Base-by-base conservation (phyloP, 2,329 filamentous ascomycete species). In the Zopfia rhizophila region DNA sequence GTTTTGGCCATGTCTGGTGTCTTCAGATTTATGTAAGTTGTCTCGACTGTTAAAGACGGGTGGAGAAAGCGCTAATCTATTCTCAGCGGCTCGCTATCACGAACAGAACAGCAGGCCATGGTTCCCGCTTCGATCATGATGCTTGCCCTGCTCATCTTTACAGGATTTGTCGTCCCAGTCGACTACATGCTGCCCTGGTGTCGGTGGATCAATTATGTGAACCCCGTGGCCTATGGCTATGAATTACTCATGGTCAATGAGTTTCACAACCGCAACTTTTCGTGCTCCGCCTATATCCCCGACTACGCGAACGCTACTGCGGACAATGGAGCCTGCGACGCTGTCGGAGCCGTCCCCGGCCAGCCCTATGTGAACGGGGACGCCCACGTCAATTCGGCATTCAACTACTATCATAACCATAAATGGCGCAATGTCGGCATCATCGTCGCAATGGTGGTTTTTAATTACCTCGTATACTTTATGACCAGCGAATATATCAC, bases 211-310 rank as follows among this genome's bases (percentile, higher is more conserved):
- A 88, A 91, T 48, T 93, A 89, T 64, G 75, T 92, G 19, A 85
- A 93, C 50, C 89, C 89, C 1, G 78, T 94, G 5, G 83, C 82
- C 0, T 94, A 93, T 55, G 82, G 83, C 0, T 94, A 93, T 62
- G 90, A 94, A 68, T 76, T 82, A 0, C 75, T 93, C 21, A 85
- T 91, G 77, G 81, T 88, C 48, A 93, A 92, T 69, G 90, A 95
- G 67, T 48, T 50, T 37, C 19, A 36, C 17, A 22, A 21, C 7
- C 27, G 33, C 4, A 32, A 23, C 7, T 48, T 60, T 35, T 69
- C 72, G 1, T 91, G 88, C 51, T 78, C 81, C 18, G 60, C 65
- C 31, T 56, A 65, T 6, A 57, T 68, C 7, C 69, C 67, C 0
- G 32, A 23, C 0, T 70, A 69, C 39, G 30, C 17, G 4, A 43